Percentiles rank a stretch among this genome's conserved stretches.
phyloP scores from a whole-genome alignment of 768 basidiomycete genomes.

The Infundibulicybe gibba region DNA sequence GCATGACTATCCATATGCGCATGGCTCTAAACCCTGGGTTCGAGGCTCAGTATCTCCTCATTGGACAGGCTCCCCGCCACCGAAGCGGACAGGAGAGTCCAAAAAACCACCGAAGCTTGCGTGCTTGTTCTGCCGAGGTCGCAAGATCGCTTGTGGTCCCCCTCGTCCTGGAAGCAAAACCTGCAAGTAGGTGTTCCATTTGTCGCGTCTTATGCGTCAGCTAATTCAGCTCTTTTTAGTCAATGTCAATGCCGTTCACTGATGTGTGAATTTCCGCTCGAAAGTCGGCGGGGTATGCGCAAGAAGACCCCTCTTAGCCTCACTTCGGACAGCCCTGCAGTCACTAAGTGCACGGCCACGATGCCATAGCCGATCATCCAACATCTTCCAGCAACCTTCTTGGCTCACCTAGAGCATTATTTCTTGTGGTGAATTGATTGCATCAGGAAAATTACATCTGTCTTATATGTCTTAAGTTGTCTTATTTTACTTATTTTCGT shows the following conservation, averaged over 20 bases:
- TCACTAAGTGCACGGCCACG: constrained; percentile 5
- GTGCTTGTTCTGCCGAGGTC: constrained; percentile 61
- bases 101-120: constrained; percentile 66
- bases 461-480: too few species aligned
- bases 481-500: too few species aligned
- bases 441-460: too few species aligned
- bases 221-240: constrained; percentile 35
- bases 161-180: constrained; percentile 49
- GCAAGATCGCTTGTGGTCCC: constrained; percentile 69
- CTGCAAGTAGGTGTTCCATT: constrained; percentile 50
- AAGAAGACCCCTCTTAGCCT: constrained; percentile 27
- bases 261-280: constrained; percentile 66
- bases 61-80: constrained; percentile 19
- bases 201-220: neutral
- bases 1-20: neutral
- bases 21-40: neutral
- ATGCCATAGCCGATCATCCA: neutral
- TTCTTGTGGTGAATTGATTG: too few species aligned
- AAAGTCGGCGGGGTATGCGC: constrained; percentile 68
- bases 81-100: constrained; percentile 33
- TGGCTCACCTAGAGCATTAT: too few species aligned
- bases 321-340: constrained; percentile 17
- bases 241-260: constrained; percentile 71
- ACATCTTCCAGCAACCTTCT: neutral
- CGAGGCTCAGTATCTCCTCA: constrained; percentile 9